Percentiles rank a stretch among this genome's conserved stretches.
Conservation (phyloP, 768 basidiomycete genomes). For the Leccinum uliginosum region DNA sequence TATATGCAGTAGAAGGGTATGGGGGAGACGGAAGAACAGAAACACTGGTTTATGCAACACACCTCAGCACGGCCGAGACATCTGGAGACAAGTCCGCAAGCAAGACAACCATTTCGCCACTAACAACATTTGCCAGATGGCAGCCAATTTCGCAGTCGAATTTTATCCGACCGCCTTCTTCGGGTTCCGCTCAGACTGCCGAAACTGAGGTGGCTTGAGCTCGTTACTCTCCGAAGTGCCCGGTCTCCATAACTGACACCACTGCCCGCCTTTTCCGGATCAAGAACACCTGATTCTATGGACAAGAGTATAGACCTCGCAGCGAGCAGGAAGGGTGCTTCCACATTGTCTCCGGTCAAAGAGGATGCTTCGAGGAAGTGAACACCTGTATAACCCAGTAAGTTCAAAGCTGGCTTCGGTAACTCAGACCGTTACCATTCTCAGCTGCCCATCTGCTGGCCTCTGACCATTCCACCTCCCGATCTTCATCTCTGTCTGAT, state of each 20-base stretch:
- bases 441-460: constrained; percentile 95
- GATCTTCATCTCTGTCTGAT: constrained; percentile 87
- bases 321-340: constrained; percentile 86
- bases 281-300: constrained; percentile 85
- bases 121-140: constrained; percentile 67
- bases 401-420: constrained; percentile 1
- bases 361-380: constrained; percentile 95
- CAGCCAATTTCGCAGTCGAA: constrained; percentile 59
- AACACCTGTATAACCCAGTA: constrained; percentile 52
- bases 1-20: constrained; percentile 26
- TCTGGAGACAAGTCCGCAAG: not conserved
- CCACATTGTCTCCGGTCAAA: constrained; percentile 87
- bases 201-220: constrained; percentile 85
- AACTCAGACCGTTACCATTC: constrained; percentile 56
- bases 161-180: constrained; percentile 51
- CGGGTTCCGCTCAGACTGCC: constrained; percentile 73
- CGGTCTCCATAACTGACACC: constrained; percentile 97
- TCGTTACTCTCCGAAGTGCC: constrained; percentile 84
- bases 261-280: constrained; percentile 92
- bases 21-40: constrained; percentile 8
- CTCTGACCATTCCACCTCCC: constrained; percentile 95
- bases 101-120: constrained; percentile 7
- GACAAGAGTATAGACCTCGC: constrained; percentile 85
- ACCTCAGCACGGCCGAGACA: constrained; percentile 11
- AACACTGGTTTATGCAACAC: constrained; percentile 6